Percentiles rank a stretch among this genome's conserved stretches.
Conservation (phyloP, 768 basidiomycete genomes). For the Lentinula sp. region DNA sequence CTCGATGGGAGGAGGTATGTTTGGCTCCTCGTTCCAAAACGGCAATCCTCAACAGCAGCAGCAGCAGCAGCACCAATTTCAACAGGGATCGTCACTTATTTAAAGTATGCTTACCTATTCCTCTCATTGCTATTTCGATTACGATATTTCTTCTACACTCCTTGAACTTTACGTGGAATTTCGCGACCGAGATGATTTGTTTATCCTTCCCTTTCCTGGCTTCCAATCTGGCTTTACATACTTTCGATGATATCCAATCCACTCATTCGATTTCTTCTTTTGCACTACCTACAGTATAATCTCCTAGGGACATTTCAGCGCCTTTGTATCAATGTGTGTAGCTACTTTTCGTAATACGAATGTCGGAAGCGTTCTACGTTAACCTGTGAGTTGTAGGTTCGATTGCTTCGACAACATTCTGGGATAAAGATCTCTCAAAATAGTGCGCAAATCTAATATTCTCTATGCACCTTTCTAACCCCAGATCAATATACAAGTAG, state of each 20-base stretch:
- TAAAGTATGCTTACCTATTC: constrained; percentile 16
- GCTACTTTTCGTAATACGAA: not conserved
- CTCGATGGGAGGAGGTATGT: constrained; percentile 1
- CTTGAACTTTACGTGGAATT: not conserved
- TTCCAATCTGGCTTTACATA: constrained; percentile 10
- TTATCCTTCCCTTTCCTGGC: constrained; percentile 7
- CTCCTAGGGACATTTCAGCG: constrained; percentile 2
- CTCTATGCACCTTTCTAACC: not conserved
- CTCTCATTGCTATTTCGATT: not conserved
- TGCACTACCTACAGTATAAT: not conserved
- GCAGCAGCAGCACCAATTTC: constrained; percentile 37
- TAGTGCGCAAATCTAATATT: not conserved
- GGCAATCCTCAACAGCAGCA: constrained; percentile 14
- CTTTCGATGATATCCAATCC: constrained; percentile 10
- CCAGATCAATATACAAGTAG: not conserved
- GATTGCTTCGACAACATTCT: too few species aligned
- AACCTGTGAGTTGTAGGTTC: not conserved
- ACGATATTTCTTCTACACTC: not conserved
- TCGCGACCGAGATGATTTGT: not conserved
- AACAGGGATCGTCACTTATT: constrained; percentile 42
- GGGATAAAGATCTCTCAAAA: too few species aligned
- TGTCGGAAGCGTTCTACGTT: not conserved
- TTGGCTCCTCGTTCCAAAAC: constrained; percentile 4
- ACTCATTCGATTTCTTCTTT: constrained; percentile 12
- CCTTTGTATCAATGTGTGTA: not conserved